Conservation (phyloP, 768 basidiomycete genomes). For the Tulasnella sp. region DNA sequence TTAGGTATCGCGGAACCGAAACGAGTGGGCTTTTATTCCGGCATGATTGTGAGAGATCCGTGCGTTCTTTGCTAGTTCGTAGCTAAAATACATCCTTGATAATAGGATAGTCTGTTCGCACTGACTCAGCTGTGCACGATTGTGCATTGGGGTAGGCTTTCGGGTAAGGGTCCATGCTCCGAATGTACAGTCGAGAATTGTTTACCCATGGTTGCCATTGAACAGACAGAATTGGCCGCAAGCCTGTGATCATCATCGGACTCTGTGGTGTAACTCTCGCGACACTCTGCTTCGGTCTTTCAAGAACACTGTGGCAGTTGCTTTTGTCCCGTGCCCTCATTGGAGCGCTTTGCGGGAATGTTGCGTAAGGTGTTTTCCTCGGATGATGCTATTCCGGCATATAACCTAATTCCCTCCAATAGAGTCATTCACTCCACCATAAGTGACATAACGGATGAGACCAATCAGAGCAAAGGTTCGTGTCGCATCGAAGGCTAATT, state of each 20-base stretch:
- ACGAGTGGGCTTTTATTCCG: constrained; percentile 25
- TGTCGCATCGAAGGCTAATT: neutral
- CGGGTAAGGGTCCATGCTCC: neutral
- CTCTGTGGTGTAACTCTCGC: constrained; percentile 24
- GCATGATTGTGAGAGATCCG: constrained; percentile 12
- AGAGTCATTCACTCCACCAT: constrained; percentile 51
- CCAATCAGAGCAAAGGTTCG: constrained; percentile 50
- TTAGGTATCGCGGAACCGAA: constrained; percentile 8
- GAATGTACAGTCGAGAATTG: too few relatives aligned
- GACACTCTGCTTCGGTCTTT: constrained; percentile 26
- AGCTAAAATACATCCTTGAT: neutral
- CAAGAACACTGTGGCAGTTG: neutral
- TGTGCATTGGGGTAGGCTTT: constrained; percentile 28
- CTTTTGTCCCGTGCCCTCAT: constrained; percentile 2
- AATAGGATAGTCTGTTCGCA: constrained; percentile 19
- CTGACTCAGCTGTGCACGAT: constrained; percentile 28
- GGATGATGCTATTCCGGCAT: neutral
- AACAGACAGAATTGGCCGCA: constrained; percentile 30
- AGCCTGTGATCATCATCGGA: constrained; percentile 31
- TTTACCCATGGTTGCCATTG: neutral
- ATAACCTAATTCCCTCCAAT: neutral
- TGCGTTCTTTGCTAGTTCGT: neutral
- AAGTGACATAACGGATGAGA: constrained; percentile 60
- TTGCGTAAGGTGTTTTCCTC: constrained; percentile 1
- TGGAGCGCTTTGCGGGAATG: constrained; percentile 25